Conservation (phyloP, 176 grass and related monocot genomes). For the Carex kokanica region DNA sequence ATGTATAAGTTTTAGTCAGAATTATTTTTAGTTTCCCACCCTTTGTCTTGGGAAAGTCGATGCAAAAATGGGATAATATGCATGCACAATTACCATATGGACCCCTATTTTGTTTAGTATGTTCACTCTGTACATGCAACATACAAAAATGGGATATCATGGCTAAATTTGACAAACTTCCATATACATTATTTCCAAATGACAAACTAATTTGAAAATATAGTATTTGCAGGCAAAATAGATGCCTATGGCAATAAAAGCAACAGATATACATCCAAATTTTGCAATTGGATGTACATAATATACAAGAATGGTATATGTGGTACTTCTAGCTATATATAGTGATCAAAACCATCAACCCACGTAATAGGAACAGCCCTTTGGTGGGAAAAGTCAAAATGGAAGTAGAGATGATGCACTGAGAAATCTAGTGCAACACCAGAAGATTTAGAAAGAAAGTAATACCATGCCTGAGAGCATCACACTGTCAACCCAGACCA, state of each 20-base stretch:
- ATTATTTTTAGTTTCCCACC: not conserved
- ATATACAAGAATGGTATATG: not conserved
- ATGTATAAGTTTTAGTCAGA: not conserved
- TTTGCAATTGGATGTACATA: not conserved
- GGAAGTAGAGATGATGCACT: not conserved
- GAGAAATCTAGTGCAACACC: not conserved
- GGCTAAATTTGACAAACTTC: not conserved
- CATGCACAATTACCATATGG: not conserved
- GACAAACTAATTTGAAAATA: not conserved
- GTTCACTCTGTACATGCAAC: not conserved
- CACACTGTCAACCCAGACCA: conserved; percentile 77
- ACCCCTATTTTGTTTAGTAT: not conserved
- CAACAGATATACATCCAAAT: not conserved
- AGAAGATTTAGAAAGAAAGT: not conserved
- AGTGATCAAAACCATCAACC: conserved; percentile 12
- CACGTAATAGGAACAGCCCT: not conserved
- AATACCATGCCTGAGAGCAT: conserved; percentile 78
- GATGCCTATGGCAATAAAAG: not conserved
- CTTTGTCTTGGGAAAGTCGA: not conserved
- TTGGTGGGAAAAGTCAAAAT: not conserved
- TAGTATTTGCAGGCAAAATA: not conserved
- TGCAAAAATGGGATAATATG: not conserved
- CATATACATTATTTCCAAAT: not conserved
- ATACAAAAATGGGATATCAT: not conserved
- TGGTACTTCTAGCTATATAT: not conserved